Percentiles rank a stretch among this genome's conserved stretches.
Evolutionary conservation across 192 early-diverging fungal species (phyloP).

Genomic region (Podila minutissima): DNA sequence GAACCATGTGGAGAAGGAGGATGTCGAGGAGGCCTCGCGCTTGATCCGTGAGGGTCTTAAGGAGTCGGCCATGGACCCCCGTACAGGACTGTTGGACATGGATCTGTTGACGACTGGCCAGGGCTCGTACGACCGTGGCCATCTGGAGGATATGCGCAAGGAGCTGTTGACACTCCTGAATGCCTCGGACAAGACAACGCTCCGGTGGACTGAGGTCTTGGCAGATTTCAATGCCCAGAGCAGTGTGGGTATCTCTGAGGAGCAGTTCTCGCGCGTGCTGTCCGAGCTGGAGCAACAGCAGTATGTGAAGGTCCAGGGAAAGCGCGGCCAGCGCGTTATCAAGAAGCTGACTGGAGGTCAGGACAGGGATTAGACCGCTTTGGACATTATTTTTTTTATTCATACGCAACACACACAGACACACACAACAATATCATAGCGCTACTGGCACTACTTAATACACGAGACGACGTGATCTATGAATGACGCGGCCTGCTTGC

Average conservation of each 20-base stretch:
- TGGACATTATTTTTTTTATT: neutral
- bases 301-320: slow-evolving; percentile 48
- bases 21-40: slow-evolving; percentile 91
- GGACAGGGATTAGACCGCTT: slow-evolving; percentile 27
- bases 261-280: slow-evolving; percentile 40
- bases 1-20: slow-evolving; percentile 72
- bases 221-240: slow-evolving; percentile 60
- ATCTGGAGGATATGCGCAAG: slow-evolving; percentile 66
- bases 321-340: slow-evolving; percentile 42
- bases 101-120: slow-evolving; percentile 93
- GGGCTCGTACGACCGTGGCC: slow-evolving; percentile 75
- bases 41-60: slow-evolving; percentile 91
- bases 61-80: slow-evolving; percentile 91
- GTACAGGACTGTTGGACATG: slow-evolving; percentile 93
- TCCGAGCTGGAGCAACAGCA: slow-evolving; percentile 48
- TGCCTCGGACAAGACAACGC: slow-evolving; percentile 33
- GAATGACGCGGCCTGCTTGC: no score
- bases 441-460: neutral
- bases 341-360: slow-evolving; percentile 41
- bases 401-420: neutral
- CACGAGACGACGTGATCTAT: neutral
- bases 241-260: slow-evolving; percentile 43
- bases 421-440: neutral
- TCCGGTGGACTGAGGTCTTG: slow-evolving; percentile 53
- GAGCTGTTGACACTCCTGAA: slow-evolving; percentile 58